Evolutionary conservation across 1,284 basidiomycete genomes (phyloP), one percentile per base, ranked within the genome.

Genomic region (Fomitopsis palustris): DNA sequence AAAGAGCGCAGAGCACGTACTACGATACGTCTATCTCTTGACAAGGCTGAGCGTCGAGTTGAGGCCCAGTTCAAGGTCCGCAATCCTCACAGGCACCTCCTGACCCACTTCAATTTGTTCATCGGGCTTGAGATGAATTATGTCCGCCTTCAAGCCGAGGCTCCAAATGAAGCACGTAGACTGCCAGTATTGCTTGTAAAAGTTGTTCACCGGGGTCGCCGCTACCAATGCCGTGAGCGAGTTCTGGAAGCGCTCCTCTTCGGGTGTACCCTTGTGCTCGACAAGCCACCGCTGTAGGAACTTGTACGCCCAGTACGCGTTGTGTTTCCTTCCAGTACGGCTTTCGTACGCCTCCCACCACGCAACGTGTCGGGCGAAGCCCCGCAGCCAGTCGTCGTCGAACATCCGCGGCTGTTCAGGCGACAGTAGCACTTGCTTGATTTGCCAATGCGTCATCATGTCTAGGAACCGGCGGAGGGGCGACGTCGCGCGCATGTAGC

Each of bases 401-500:
- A 86, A 87, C 6, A 78, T 68, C n/a, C 65, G 60, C 33, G 60
- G 54, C 16, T 73, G 61, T 3, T 54, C 64, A 10, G 67, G 62
- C 8, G 77, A 76, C 8, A 87, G 71, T n/a, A 98, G 75, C 2
- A 83, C 83, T 53, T 87, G 78, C 71, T 98, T 96, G 73, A 99
- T 85, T 73, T 98, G 96, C 94, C 95, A 99, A 75, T 99, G 97
- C 9, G 79, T 77, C 5, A 97, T 70, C 65, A 98, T 74, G 74
- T 99, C 97, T 42, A 79, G 74, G 72, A 88, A 98, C 23, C 97
- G 84, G 45, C 97, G 82, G 53, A 99, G 76, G 0, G 97, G 97
- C 2, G 89, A 93, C 0, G 97, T 98, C 4, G 85, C 86, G n/a
- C 92, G 84, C 10, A 82, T 75, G 72, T 99, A 99, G 9, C 87